Base-by-base conservation (phyloP, 768 basidiomycete species). In the Termitomyces sp. region DNA sequence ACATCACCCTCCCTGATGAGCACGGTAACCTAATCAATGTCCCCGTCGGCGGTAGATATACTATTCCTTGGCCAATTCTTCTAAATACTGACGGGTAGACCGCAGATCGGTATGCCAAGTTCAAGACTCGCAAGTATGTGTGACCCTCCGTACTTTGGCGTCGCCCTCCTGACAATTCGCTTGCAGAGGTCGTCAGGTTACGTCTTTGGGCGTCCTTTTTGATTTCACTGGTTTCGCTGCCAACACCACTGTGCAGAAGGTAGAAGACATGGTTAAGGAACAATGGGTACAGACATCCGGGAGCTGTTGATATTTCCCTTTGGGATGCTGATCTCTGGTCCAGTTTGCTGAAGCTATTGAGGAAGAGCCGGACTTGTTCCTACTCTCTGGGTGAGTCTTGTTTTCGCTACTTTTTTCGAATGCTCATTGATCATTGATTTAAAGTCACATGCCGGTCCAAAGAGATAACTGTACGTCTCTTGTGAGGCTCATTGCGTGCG, bases 321-420 rank as follows among this genome's bases (percentile, higher is more conserved):
- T 8, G 22, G 2, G 6, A 36, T 22, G 22, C 27, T 58, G n/a
- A 58, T 16, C 4, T 45, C 11, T 27, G 52, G 33, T 37, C 27
- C 59, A 89, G 93, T 95, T 95, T 69, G 64, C 73, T 1, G 85
- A 91, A 20, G 91, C 89, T 2, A 93, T 95, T 60, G 68, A 77
- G 41, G 88, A 92, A 11, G 86, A 87, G 65, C 92, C 93, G 12
- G 92, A 94, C 69, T 76, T 92, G 61, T 96, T 95, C 76, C 67
- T 91, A 56, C 80, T 92, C 55, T 81, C 79, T 58, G 86, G 87
- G 87, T 85, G 54, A 30, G 79, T 66, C 16, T 42, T 52, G 39
- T 36, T 49, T 12, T 52, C 9, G 18, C 4, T 46, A 18, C 2
- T n/a, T 16, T 48, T 46, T 20, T 11, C 1, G 16, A 20, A 47